Evolutionary conservation across 768 basidiomycete genomes (phyloP).

Genomic region (Punctularia strigosozonata): DNA sequence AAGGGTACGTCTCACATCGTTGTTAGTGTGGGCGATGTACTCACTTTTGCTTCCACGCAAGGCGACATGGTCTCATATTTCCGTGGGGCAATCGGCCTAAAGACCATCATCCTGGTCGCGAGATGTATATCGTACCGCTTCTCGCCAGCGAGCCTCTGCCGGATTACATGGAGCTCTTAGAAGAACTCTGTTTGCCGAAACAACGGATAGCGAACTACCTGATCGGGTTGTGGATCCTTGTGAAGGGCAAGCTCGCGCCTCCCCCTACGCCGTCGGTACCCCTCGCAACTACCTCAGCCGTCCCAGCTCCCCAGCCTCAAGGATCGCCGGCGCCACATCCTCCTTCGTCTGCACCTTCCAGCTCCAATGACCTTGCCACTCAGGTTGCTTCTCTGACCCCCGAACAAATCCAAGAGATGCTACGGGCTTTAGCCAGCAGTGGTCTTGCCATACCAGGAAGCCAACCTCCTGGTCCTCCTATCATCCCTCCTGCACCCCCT

Average conservation of each 20-base stretch:
- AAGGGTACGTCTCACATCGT: constrained; percentile 42
- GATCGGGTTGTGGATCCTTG: constrained; percentile 77
- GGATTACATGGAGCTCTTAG: constrained; percentile 77
- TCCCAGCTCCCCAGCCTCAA: constrained; percentile 10
- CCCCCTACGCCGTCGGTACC: constrained; percentile 13
- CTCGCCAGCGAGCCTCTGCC: constrained; percentile 55
- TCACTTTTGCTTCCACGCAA: constrained; percentile 17
- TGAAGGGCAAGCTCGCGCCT: constrained; percentile 61
- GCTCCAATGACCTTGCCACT: constrained; percentile 46
- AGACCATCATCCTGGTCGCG: constrained; percentile 67
- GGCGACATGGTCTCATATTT: constrained; percentile 78
- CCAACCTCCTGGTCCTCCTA: constrained; percentile 16
- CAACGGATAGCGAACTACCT: constrained; percentile 53
- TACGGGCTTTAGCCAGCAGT: constrained; percentile 40
- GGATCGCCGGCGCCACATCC: constrained; percentile 8
- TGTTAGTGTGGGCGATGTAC: constrained; percentile 2
- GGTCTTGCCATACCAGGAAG: constrained; percentile 18
- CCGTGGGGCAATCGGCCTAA: constrained; percentile 75
- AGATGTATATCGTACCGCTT: constrained; percentile 79
- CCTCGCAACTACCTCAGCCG: constrained; percentile 11
- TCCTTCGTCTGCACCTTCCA: constrained; percentile 22
- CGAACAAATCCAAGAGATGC: constrained; percentile 61
- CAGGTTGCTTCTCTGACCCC: constrained; percentile 67
- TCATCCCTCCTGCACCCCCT: constrained; percentile 14
- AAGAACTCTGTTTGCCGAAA: constrained; percentile 60